Conservation (phyloP, 768 basidiomycete genomes). For the Termitomyces sp. region DNA sequence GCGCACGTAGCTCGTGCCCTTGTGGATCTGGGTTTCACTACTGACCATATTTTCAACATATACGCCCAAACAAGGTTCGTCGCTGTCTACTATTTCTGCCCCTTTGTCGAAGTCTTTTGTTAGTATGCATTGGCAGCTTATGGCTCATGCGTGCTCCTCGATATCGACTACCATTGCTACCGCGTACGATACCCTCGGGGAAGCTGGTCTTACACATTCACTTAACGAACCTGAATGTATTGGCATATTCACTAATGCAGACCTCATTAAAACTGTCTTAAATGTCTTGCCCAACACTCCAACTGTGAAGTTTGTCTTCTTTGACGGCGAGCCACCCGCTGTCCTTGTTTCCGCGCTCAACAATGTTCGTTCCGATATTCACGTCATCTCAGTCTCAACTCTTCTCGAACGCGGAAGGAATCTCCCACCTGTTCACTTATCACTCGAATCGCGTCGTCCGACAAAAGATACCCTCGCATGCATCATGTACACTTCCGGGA, state of each 20-base stretch:
- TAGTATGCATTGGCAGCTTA: conserved; percentile 85
- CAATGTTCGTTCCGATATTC: conserved; percentile 48
- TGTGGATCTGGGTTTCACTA: conserved; percentile 65
- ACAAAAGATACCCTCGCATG: conserved; percentile 42
- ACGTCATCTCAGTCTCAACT: conserved; percentile 64
- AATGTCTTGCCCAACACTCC: conserved; percentile 76
- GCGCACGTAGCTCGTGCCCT: conserved; percentile 68
- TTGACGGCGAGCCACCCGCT: conserved; percentile 68
- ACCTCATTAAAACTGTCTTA: conserved; percentile 75
- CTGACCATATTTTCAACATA: conserved; percentile 82
- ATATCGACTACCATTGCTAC: conserved; percentile 86
- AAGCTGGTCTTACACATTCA: conserved; percentile 83
- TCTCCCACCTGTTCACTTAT: conserved; percentile 34
- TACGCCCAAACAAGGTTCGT: conserved; percentile 82
- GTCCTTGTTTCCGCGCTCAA: conserved; percentile 59
- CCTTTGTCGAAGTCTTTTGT: not conserved
- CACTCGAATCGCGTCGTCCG: conserved; percentile 43
- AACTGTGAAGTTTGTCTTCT: conserved; percentile 75
- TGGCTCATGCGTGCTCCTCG: conserved; percentile 76
- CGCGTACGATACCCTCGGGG: conserved; percentile 94
- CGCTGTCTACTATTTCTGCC: conserved; percentile 6
- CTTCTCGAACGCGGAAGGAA: conserved; percentile 62
- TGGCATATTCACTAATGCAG: conserved; percentile 89
- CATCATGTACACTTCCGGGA: conserved; percentile 81
- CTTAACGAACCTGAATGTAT: conserved; percentile 79